These are phyloP conservation scores for Raddia distichophylla DNA, from an alignment of 176 grass and related monocot genomes.

Conservation along the genomic window DNA sequence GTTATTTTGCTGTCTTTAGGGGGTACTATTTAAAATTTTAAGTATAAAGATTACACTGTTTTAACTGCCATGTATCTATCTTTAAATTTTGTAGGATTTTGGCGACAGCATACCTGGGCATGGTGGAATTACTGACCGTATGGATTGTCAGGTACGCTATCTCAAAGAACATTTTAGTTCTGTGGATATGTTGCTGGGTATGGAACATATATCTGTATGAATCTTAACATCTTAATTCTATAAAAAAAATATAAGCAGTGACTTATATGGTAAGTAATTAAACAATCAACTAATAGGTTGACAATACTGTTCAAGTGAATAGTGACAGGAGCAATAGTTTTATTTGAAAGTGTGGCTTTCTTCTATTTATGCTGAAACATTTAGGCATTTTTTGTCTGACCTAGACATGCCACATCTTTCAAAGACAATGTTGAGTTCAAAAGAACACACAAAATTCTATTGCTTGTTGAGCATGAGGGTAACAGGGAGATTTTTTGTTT, in stretches of 20 bases:
- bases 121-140: slow-evolving; percentile 97
- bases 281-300: neutral
- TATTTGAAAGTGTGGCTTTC: neutral
- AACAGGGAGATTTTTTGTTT: neutral
- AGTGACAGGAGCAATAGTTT: neutral
- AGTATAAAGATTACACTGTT: slow-evolving; percentile 2
- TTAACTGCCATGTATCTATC: slow-evolving; percentile 19
- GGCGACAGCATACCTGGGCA: slow-evolving; percentile 98
- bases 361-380: neutral
- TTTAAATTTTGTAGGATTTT: slow-evolving; percentile 74
- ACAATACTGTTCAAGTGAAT: neutral
- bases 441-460: neutral
- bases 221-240: slow-evolving; percentile 1
- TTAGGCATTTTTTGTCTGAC: neutral
- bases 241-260: neutral
- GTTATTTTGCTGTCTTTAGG: slow-evolving; percentile 8
- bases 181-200: neutral
- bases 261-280: neutral
- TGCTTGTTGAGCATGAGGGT: neutral
- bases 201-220: slow-evolving; percentile 22
- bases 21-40: neutral
- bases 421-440: neutral
- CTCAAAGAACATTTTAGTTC: neutral
- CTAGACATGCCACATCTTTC: neutral
- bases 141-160: slow-evolving; percentile 97